These are phyloP conservation scores for Pyracantha coccinea DNA, from an alignment of 331 rosid genomes.

Conservation along the genomic window DNA sequence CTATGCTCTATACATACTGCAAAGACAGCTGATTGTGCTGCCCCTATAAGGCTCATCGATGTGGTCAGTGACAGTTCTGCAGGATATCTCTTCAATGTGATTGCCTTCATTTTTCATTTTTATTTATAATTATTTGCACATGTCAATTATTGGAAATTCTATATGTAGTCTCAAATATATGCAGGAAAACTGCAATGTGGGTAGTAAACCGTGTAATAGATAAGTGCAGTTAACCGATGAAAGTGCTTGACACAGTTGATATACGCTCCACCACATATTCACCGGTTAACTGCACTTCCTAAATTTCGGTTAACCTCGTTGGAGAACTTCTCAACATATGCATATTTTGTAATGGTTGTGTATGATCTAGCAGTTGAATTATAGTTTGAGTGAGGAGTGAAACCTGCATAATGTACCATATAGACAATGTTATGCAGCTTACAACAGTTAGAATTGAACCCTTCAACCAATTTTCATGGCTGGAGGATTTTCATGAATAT, in stretches of 20 bases:
- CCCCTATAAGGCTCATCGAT: constrained; percentile 64
- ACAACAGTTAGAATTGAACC: constrained; percentile 65
- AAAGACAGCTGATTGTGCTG: constrained; percentile 57
- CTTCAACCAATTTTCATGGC: constrained; percentile 47
- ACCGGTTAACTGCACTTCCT: neutral
- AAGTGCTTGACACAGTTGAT: neutral
- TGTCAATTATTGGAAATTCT: neutral
- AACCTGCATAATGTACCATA: too few relatives aligned
- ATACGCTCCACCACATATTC: neutral
- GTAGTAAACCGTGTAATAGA: neutral
- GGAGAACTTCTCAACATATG: too few relatives aligned
- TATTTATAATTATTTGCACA: neutral
- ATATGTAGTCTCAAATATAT: neutral
- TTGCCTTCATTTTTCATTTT: constrained; percentile 30
- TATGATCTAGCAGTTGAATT: too few relatives aligned
- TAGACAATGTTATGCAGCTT: neutral
- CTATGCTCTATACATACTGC: constrained; percentile 34
- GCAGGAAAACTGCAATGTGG: neutral
- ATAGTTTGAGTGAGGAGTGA: too few relatives aligned
- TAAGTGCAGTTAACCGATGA: neutral
- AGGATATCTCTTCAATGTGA: constrained; percentile 62
- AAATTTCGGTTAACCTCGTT: neutral
- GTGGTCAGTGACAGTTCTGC: constrained; percentile 62
- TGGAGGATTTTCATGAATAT: constrained; percentile 23
- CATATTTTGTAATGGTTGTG: too few relatives aligned